Percentiles rank a stretch among this genome's conserved stretches.
Conservation (phyloP, 805 yeast species). For the Ogataea nonfermentans region DNA sequence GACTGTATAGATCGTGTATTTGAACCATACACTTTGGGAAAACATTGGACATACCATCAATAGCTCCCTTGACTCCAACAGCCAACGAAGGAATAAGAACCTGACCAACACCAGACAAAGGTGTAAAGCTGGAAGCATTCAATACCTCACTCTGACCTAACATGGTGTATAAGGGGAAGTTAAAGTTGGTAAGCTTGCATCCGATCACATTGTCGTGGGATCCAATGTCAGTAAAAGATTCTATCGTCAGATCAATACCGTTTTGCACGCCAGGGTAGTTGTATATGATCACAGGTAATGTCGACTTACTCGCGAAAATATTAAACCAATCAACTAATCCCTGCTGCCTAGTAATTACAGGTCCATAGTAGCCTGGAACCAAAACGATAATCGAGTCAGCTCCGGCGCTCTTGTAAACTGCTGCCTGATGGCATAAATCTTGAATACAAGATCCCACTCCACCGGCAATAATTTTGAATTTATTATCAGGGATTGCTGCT, state of each 20-base stretch:
- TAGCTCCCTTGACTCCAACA: constrained; percentile 47
- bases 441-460: constrained; percentile 43
- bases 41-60: constrained; percentile 52
- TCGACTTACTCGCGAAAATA: constrained; percentile 42
- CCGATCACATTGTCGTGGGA: constrained; percentile 50
- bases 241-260: constrained; percentile 37
- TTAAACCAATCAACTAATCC: constrained; percentile 46
- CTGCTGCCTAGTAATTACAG: constrained; percentile 38
- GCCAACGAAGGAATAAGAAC: constrained; percentile 45
- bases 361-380: constrained; percentile 50
- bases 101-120: constrained; percentile 52
- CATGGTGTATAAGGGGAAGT: constrained; percentile 45
- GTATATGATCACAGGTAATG: constrained; percentile 45
- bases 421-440: constrained; percentile 43
- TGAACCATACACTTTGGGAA: constrained; percentile 48
- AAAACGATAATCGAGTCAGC: constrained; percentile 40
- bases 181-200: constrained; percentile 51
- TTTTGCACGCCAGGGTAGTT: constrained; percentile 52
- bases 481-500: constrained; percentile 35
- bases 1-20: constrained; percentile 37
- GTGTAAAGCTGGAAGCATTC: constrained; percentile 38
- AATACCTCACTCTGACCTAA: constrained; percentile 43
- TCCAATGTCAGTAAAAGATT: constrained; percentile 41
- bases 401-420: constrained; percentile 35
- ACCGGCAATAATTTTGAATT: constrained; percentile 46